phyloP scores from a whole-genome alignment of 495 filamentous ascomycete genomes.

The Sabuloglossum arenarium region DNA sequence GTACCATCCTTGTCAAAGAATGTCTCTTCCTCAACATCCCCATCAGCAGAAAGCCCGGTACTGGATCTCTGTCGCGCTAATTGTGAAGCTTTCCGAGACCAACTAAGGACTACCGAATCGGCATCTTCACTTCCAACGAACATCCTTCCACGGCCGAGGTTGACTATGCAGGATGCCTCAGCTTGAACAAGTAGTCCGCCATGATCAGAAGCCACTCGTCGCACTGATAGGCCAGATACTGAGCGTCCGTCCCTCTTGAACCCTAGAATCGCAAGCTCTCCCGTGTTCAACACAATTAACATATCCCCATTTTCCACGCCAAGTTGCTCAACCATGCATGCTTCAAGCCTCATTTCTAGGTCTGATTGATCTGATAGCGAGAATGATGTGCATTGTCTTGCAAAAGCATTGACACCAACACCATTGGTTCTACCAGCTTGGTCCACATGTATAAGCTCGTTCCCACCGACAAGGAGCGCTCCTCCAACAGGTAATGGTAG shows the following conservation, averaged over 20 bases:
- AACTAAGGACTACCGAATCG: slow-evolving; percentile 67
- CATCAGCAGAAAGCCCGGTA: slow-evolving; percentile 27
- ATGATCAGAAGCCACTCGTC: slow-evolving; percentile 32
- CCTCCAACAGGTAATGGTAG: slow-evolving; percentile 76
- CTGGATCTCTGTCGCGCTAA: slow-evolving; percentile 25
- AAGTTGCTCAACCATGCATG: slow-evolving; percentile 57
- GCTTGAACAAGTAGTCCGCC: slow-evolving; percentile 40
- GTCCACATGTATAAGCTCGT: slow-evolving; percentile 88
- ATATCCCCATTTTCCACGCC: slow-evolving; percentile 57
- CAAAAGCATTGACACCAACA: slow-evolving; percentile 83
- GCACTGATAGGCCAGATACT: slow-evolving; percentile 63
- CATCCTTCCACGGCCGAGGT: slow-evolving; percentile 44
- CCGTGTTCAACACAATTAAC: slow-evolving; percentile 61
- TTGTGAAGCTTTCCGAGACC: slow-evolving; percentile 36
- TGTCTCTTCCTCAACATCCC: slow-evolving; percentile 28
- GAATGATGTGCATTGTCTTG: slow-evolving; percentile 58
- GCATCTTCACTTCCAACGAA: slow-evolving; percentile 72
- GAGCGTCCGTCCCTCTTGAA: slow-evolving; percentile 87
- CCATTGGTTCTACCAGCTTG: slow-evolving; percentile 86
- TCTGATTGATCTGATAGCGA: slow-evolving; percentile 68
- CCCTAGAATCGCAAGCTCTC: slow-evolving; percentile 49
- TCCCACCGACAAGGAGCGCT: slow-evolving; percentile 64
- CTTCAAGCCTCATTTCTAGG: slow-evolving; percentile 59
- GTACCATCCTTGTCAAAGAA: slow-evolving; percentile 28
- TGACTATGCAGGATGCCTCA: slow-evolving; percentile 44